Percentiles rank a stretch among this genome's conserved stretches.
Evolutionary conservation across 2,329 filamentous ascomycete genomes (phyloP).

Genomic region (Fusarium napiforme): DNA sequence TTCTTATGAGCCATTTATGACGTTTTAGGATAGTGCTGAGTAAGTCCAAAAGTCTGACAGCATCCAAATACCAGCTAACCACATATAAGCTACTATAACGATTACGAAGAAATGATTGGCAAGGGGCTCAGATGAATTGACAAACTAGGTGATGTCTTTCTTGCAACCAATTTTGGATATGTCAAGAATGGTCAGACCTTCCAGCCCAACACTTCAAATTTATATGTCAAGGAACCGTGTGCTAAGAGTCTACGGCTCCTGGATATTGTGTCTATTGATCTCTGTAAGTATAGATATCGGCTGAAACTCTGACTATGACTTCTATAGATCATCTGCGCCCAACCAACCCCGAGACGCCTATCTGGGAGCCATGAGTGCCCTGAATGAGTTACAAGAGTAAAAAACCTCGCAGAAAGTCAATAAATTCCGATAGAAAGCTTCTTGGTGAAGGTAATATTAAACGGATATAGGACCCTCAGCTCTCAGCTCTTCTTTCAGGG

Average conservation of each 20-base stretch:
- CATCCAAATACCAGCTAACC: neutral
- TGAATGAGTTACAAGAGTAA: constrained; percentile 56
- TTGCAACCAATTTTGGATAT: constrained; percentile 51
- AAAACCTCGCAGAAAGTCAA: neutral
- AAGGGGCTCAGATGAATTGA: constrained; percentile 59
- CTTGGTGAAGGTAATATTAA: constrained; percentile 63
- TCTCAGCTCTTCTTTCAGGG: constrained; percentile 58
- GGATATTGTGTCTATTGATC: constrained; percentile 61
- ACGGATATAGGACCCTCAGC: constrained; percentile 54
- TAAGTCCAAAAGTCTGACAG: constrained; percentile 6
- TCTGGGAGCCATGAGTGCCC: constrained; percentile 60
- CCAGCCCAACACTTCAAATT: constrained; percentile 7
- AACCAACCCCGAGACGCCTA: constrained; percentile 55
- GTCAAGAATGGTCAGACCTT: constrained; percentile 8
- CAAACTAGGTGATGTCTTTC: constrained; percentile 57
- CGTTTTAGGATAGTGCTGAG: constrained; percentile 60
- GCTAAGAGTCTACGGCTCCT: constrained; percentile 49
- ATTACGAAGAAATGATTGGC: constrained; percentile 58
- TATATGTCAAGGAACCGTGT: constrained; percentile 28
- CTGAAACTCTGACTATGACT: neutral
- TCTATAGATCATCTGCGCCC: constrained; percentile 57
- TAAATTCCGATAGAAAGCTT: neutral
- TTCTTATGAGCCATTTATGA: constrained; percentile 57
- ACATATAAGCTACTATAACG: constrained; percentile 51
- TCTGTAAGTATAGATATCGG: constrained; percentile 43